Conservation (phyloP, 202 grass and related monocot species). For the Brachypodium distachyon region DNA sequence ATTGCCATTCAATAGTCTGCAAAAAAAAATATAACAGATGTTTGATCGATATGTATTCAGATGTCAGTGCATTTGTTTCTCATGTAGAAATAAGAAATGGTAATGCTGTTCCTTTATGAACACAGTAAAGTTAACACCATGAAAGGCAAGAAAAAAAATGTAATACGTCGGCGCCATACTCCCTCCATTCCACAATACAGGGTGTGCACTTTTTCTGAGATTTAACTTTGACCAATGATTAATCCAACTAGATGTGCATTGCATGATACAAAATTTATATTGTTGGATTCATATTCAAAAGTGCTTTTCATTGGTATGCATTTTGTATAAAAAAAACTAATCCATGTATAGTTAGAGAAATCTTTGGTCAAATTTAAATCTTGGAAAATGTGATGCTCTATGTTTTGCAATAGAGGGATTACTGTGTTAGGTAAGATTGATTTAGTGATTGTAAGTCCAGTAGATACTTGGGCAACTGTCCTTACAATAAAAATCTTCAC, state of each 20-base stretch:
- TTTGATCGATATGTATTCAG: not conserved
- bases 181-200: no score
- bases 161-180: not conserved
- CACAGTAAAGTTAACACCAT: not conserved
- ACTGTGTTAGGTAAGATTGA: not conserved
- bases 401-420: no score
- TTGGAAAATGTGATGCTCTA: no score
- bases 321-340: no score
- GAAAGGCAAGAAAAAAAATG: not conserved
- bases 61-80: not conserved
- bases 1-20: constrained; percentile 88
- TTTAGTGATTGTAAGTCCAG: not conserved
- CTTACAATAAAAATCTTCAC: not conserved
- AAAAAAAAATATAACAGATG: constrained; percentile 19
- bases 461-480: not conserved
- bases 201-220: no score
- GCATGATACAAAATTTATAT: no score
- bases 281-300: no score
- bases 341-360: no score
- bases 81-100: not conserved
- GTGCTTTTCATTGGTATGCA: no score
- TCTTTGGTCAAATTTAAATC: no score
- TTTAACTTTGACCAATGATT: no score
- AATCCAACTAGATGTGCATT: no score
- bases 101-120: not conserved